A percentile compares a stretch with the other conserved stretches of the same genome.
These are phyloP conservation scores for Rhizopogon roseolus DNA, from an alignment of 768 basidiomycete genomes.

Conservation along the genomic window DNA sequence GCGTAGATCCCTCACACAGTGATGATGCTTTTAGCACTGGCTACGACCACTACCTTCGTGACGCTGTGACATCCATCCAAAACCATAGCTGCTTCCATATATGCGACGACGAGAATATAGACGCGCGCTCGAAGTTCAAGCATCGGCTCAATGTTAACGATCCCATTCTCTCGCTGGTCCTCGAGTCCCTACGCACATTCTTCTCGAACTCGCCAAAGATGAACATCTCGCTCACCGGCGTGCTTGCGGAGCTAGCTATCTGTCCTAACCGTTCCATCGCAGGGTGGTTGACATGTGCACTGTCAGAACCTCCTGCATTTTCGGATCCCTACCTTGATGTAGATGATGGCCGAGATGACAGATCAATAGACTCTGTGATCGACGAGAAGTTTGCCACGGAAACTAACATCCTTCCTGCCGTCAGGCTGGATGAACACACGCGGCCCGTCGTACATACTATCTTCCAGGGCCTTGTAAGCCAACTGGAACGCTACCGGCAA, in stretches of 20 bases:
- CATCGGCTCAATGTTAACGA: slow-evolving; percentile 81
- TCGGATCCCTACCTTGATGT: slow-evolving; percentile 7
- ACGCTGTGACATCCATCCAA: slow-evolving; percentile 67
- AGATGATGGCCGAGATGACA: slow-evolving; percentile 67
- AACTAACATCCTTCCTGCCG: slow-evolving; percentile 55
- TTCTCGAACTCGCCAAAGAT: slow-evolving; percentile 82
- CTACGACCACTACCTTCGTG: slow-evolving; percentile 78
- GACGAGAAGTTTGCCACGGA: slow-evolving; percentile 60
- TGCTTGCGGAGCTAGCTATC: slow-evolving; percentile 73
- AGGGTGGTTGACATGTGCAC: slow-evolving; percentile 81
- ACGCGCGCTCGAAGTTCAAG: slow-evolving; percentile 40
- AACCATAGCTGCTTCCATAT: slow-evolving; percentile 54
- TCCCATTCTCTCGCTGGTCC: slow-evolving; percentile 62
- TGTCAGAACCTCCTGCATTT: slow-evolving; percentile 28
- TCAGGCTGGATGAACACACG: slow-evolving; percentile 63
- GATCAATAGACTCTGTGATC: slow-evolving; percentile 74
- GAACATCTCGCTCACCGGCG: slow-evolving; percentile 86
- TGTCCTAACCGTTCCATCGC: slow-evolving; percentile 83
- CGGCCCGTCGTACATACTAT: slow-evolving; percentile 80
- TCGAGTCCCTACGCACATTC: slow-evolving; percentile 72
- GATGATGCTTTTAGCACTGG: slow-evolving; percentile 78
- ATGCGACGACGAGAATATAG: slow-evolving; percentile 37
- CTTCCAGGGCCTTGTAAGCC: slow-evolving; percentile 72
- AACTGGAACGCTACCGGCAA: slow-evolving; percentile 77
- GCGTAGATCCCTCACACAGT: slow-evolving; percentile 65